These are phyloP conservation scores for Aegilops longissima DNA, from an alignment of 176 grass and related monocot species.

Conservation along the genomic window DNA sequence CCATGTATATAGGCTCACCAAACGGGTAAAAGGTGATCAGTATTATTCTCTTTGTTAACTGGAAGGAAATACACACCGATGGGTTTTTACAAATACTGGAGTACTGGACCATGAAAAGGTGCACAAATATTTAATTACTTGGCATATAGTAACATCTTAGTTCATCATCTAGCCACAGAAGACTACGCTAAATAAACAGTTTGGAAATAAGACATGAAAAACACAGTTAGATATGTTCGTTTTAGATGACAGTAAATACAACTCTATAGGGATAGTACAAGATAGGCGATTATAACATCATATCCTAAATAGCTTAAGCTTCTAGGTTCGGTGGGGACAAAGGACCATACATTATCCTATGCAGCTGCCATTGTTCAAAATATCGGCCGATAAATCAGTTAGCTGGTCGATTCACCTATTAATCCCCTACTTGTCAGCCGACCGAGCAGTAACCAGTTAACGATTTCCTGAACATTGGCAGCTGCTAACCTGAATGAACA, in stretches of 20 bases:
- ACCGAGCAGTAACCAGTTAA: no score
- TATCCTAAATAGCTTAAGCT: not conserved
- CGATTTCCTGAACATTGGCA: not conserved
- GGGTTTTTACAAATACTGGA: not conserved
- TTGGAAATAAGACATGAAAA: not conserved
- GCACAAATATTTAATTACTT: not conserved
- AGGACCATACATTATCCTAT: not conserved
- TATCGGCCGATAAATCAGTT: no score
- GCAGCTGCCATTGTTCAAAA: not conserved
- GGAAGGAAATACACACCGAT: not conserved
- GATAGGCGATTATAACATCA: not conserved
- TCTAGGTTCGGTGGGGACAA: not conserved
- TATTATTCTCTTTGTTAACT: not conserved
- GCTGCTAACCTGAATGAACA: constrained; percentile 13
- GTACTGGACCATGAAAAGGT: not conserved
- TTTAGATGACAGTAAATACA: constrained; percentile 7
- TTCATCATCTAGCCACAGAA: constrained; percentile 2
- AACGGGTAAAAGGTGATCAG: not conserved
- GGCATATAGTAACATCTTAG: not conserved
- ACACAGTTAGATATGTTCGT: not conserved
- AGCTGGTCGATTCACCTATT: no score
- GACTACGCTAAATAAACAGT: constrained; percentile 15
- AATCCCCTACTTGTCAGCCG: no score
- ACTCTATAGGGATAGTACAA: not conserved
- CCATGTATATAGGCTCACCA: constrained; percentile 2